These are phyloP conservation scores for Calonectria naviculata DNA, from an alignment of 2,329 filamentous ascomycete species.

Conservation along the genomic window DNA sequence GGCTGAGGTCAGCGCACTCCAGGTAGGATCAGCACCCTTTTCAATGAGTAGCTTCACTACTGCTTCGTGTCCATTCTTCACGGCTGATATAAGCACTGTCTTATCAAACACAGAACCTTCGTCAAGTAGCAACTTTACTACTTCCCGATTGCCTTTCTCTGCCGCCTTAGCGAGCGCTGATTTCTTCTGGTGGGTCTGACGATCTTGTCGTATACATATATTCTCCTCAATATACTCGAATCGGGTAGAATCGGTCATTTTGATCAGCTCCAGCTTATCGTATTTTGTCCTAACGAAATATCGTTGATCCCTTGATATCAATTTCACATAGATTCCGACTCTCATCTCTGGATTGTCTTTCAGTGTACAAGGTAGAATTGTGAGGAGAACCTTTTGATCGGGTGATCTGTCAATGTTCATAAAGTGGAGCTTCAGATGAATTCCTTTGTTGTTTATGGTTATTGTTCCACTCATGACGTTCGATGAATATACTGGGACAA, in stretches of 20 bases:
- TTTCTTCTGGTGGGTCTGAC: background rate
- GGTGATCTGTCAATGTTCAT: background rate
- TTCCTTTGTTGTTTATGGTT: background rate
- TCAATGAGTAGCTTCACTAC: background rate
- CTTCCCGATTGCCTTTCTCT: background rate
- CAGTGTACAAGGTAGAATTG: background rate
- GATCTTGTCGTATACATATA: background rate
- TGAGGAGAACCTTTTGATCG: background rate
- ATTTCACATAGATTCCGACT: background rate
- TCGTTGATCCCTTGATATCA: background rate
- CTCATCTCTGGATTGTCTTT: background rate
- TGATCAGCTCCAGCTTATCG: background rate
- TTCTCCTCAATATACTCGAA: background rate
- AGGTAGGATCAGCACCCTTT: background rate
- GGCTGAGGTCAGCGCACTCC: too few species aligned
- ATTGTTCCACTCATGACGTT: background rate
- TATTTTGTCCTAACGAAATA: background rate
- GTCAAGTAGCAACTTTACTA: background rate
- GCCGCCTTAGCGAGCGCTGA: background rate
- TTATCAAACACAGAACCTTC: background rate
- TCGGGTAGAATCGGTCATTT: background rate
- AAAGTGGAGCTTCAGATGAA: background rate
- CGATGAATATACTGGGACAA: background rate
- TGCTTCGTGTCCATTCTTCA: background rate
- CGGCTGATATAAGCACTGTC: background rate